Percentiles rank a stretch among this genome's conserved stretches.
Conservation (phyloP, 2,329 filamentous ascomycete species). For the Cordyceps militaris region DNA sequence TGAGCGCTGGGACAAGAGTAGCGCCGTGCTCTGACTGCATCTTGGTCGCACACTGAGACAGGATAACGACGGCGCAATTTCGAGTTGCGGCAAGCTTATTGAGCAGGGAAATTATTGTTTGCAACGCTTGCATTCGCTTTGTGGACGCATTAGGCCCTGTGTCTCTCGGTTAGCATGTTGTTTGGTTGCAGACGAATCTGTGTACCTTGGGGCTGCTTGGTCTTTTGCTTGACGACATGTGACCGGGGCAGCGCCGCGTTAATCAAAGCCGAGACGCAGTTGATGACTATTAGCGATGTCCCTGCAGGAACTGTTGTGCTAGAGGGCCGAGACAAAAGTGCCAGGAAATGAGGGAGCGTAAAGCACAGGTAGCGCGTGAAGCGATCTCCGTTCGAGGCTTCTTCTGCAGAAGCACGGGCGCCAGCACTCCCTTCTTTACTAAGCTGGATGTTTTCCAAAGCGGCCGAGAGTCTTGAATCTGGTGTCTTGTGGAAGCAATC, state of each 20-base stretch:
- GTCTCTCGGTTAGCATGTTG: neutral
- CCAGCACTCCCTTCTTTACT: conserved; percentile 8
- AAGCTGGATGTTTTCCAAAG: conserved; percentile 18
- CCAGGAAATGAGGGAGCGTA: conserved; percentile 65
- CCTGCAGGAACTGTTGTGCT: conserved; percentile 52
- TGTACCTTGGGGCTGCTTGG: conserved; percentile 36
- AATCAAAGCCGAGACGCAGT: conserved; percentile 69
- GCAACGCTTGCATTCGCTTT: conserved; percentile 45
- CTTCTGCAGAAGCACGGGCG: conserved; percentile 12
- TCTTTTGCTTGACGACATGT: conserved; percentile 30
- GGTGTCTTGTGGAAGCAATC: conserved; percentile 42
- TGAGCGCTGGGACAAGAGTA: conserved; percentile 66
- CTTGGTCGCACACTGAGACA: conserved; percentile 77
- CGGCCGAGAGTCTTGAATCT: conserved; percentile 22
- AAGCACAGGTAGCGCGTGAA: conserved; percentile 46
- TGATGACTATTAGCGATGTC: conserved; percentile 67
- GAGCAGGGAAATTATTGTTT: conserved; percentile 61
- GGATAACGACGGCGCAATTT: conserved; percentile 65
- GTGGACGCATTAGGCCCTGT: conserved; percentile 31
- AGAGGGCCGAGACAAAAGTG: conserved; percentile 64
- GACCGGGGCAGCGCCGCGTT: conserved; percentile 68
- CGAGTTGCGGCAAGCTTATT: conserved; percentile 68
- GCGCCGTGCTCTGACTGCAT: conserved; percentile 62
- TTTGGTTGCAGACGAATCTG: neutral
- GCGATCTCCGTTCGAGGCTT: conserved; percentile 22